These are phyloP conservation scores for Ceratobasidium sp. DNA, from an alignment of 1,284 basidiomycete genomes.

Conservation along the genomic window DNA sequence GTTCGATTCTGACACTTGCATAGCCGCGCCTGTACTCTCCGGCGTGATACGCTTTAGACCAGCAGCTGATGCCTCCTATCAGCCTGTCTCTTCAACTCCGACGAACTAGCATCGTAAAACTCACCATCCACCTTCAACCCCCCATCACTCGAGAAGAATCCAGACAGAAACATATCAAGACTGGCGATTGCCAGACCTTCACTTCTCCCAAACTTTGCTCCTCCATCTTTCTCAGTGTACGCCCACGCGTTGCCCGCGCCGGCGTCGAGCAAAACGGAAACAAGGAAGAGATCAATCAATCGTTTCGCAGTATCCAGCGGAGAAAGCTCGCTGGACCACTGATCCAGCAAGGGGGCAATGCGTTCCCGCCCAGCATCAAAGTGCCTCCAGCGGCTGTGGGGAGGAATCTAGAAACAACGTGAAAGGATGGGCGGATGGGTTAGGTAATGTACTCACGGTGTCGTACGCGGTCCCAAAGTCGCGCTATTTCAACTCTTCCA, in stretches of 20 bases:
- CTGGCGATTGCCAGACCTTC: conserved; percentile 95
- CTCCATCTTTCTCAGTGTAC: conserved; percentile 69
- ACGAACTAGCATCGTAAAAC: conserved; percentile 41
- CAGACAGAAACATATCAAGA: conserved; percentile 85
- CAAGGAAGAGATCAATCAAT: conserved; percentile 89
- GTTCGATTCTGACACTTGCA: conserved; percentile 82
- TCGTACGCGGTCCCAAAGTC: conserved; percentile 80
- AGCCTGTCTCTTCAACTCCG: not conserved
- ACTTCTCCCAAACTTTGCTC: conserved; percentile 71
- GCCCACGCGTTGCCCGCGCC: conserved; percentile 88
- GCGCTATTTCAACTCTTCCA: conserved; percentile 57
- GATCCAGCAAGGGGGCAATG: conserved; percentile 64
- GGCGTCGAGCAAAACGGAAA: conserved; percentile 92
- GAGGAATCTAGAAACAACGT: conserved; percentile 68
- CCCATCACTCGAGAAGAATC: conserved; percentile 78
- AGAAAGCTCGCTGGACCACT: conserved; percentile 60
- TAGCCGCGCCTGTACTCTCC: conserved; percentile 67
- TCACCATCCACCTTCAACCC: conserved; percentile 78
- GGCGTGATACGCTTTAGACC: conserved; percentile 73
- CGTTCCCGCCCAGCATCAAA: conserved; percentile 73
- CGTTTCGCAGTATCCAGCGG: conserved; percentile 71
- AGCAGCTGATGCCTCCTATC: conserved; percentile 58
- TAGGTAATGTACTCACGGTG: conserved; percentile 53
- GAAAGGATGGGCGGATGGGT: not conserved
- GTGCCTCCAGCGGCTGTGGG: conserved; percentile 92